Evolutionary conservation across 306 rosid genomes (phyloP).

Genomic region (Casuarina glauca): DNA sequence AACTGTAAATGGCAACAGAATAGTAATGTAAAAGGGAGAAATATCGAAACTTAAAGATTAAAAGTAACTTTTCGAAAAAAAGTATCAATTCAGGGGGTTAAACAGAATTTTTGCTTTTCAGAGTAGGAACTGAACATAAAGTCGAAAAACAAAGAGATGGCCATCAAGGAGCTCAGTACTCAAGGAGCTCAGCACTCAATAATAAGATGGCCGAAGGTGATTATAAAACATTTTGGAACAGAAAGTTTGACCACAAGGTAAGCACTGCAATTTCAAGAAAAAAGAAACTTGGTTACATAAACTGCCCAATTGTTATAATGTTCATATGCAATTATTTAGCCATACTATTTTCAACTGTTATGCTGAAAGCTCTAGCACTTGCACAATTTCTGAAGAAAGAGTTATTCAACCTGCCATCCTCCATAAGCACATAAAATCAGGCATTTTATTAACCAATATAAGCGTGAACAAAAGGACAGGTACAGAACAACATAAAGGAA

Average conservation of each 20-base stretch:
- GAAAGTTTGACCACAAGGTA: not conserved
- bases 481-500: slow-evolving; percentile 19
- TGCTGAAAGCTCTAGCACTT: slow-evolving; percentile 2
- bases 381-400: not conserved
- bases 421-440: slow-evolving; percentile 1
- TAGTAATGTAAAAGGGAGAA: no score
- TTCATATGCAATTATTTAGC: not conserved
- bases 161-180: not conserved
- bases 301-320: not conserved
- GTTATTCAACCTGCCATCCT: not conserved
- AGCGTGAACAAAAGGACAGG: slow-evolving; percentile 11
- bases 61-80: no score
- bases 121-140: not conserved
- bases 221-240: not conserved
- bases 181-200: not conserved
- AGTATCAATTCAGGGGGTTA: no score
- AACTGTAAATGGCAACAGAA: no score
- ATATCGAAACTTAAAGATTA: no score
- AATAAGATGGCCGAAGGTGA: not conserved
- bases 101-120: no score
- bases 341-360: not conserved
- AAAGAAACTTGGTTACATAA: not conserved
- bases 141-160: not conserved
- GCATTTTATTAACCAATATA: slow-evolving; percentile 12
- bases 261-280: not conserved